These are phyloP conservation scores for Ogataea paraovalis DNA, from an alignment of 805 yeast species.

Conservation along the genomic window DNA sequence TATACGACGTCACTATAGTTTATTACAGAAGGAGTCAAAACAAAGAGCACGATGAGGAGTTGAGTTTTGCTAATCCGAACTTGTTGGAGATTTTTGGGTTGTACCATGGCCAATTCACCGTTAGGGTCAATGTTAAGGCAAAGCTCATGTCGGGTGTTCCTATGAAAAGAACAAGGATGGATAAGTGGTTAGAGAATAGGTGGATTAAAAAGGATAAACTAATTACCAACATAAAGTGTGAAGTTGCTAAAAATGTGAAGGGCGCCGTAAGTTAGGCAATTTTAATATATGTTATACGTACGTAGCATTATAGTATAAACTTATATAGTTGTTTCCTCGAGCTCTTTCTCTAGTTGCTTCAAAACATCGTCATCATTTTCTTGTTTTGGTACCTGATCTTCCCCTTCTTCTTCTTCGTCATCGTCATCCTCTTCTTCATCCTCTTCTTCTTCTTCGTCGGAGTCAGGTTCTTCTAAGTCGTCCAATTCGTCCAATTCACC, in stretches of 20 bases:
- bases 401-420: conserved; percentile 47
- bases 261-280: no score
- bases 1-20: conserved; percentile 55
- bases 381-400: conserved; percentile 43
- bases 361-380: conserved; percentile 39
- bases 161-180: conserved; percentile 49
- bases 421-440: conserved; percentile 53
- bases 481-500: conserved; percentile 92
- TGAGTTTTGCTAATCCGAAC: conserved; percentile 33
- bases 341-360: conserved; percentile 48
- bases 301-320: not conserved
- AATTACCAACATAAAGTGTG: conserved; percentile 36
- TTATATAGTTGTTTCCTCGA: conserved; percentile 36
- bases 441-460: conserved; percentile 65
- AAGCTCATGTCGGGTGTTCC: conserved; percentile 48
- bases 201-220: conserved; percentile 70
- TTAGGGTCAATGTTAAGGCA: conserved; percentile 46
- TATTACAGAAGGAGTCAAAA: conserved; percentile 31
- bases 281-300: no score
- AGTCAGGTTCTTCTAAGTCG: conserved; percentile 82
- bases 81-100: conserved; percentile 35
- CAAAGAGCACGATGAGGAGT: not conserved
- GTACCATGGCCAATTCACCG: conserved; percentile 27
- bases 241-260: conserved; percentile 10
- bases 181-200: conserved; percentile 68